phyloP scores from a whole-genome alignment of 164 flowering plant genomes.

The Cinnamomum chago region DNA sequence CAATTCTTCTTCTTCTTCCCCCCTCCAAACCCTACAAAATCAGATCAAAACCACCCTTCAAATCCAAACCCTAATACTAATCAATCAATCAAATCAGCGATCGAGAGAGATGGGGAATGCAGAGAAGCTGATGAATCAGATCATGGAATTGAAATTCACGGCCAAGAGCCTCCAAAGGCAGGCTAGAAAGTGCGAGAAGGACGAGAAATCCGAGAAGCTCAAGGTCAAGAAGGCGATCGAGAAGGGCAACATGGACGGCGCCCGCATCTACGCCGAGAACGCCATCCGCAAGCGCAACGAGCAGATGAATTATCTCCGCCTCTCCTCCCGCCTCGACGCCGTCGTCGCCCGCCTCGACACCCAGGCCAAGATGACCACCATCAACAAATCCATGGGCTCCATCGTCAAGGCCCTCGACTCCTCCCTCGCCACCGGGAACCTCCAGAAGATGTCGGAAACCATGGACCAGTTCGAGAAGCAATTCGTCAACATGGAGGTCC shows the following conservation, averaged over 20 bases:
- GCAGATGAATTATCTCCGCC: conserved; percentile 24
- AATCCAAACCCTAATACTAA: too few relatives aligned
- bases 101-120: conserved; percentile 15
- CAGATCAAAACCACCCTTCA: background rate
- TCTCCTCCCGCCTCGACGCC: conserved; percentile 22
- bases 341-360: conserved; percentile 22
- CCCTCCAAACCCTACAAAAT: background rate
- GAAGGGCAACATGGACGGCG: conserved; percentile 24
- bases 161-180: conserved; percentile 15
- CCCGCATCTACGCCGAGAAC: conserved; percentile 25
- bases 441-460: conserved; percentile 22
- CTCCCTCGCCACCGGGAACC: conserved; percentile 15
- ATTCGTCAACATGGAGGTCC: conserved; percentile 24
- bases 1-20: too few relatives aligned
- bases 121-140: conserved; percentile 24
- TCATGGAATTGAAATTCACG: conserved; percentile 21
- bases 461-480: conserved; percentile 23
- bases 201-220: conserved; percentile 21
- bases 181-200: conserved; percentile 23
- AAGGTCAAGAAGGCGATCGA: conserved; percentile 27
- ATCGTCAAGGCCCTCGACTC: conserved; percentile 19
- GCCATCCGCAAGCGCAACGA: conserved; percentile 20
- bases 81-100: background rate
- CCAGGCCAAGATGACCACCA: conserved; percentile 16
- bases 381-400: conserved; percentile 18